Evolutionary conservation across 495 filamentous ascomycete genomes (phyloP), one percentile per base, ranked within the genome.

Genomic region (Talaromyces stipitatus): DNA sequence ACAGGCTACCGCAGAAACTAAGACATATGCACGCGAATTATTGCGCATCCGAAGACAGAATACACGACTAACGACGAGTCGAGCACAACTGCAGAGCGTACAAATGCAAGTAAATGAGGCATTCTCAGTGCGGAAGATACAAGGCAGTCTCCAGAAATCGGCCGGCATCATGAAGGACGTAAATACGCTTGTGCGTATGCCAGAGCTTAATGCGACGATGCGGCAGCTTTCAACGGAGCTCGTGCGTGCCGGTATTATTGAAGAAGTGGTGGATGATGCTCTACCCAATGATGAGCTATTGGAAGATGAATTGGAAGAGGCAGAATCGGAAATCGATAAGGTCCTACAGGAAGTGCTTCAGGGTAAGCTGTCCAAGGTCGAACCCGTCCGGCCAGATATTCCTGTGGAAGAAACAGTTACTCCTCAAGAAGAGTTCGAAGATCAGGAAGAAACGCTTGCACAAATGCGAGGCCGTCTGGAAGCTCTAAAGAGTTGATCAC

Each of bases 91-190:
- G 16, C 85, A 88, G 72, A 91, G 86, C 67, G 95, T 98, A 55
- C 85, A 91, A 63, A 96, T 97, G 95, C 95, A 97, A 71, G 95
- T 98, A 60, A 90, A 89, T 64, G 92, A 97, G 72, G 92, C 95
- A 2, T 98, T 97, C 66, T 89, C 90, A 4, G 85, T 96, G 64
- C 85, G 92, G 60, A 96, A 95, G 78, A 97, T 97, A 62, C 92
- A 97, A 77, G 95, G 95, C 41, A 90, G 84, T 67, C 89, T 98
- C 61, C 78, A 84, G 54, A 89, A 88, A 50, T 87, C 82, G 57
- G 92, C 92, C 11, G 88, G 88, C 16, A 91, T 98, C 60, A 97
- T 98, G 94, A 91, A 90, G 70, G 91, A 97, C 69, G 92, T 98
- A 48, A 98, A 98, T 69, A 81, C 78, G 2, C 75, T 97, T 6